Base-by-base conservation (phyloP, 2,329 filamentous ascomycete species). In the Colletotrichum liriopes region DNA sequence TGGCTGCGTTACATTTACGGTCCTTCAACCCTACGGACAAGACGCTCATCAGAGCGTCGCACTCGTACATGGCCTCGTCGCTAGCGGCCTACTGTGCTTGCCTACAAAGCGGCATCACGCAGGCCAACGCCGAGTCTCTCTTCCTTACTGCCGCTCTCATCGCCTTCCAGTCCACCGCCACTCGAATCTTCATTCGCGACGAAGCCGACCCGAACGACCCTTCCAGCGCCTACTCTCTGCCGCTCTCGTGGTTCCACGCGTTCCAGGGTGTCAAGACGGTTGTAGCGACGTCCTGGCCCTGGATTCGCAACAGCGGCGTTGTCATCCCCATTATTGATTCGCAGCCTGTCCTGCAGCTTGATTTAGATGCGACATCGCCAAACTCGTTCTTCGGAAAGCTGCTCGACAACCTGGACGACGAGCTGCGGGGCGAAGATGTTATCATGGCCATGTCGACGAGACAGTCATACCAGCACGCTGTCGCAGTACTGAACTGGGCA, bases 211-310 rank as follows among this genome's bases (percentile, higher is more conserved):
- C 78, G 4, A 81, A 82, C 59, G 82, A 84, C 37, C 77, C 81
- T 3, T 78, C 79, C n/a, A 82, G 74, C 55, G 83, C 83, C 49
- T 92, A 92, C 77, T 83, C 84, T 23, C 80, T 91, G n/a, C 90
- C 90, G 0, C 80, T 92, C 54, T 86, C 88, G 3, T 92, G 89
- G 90, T 92, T 92, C 73, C 90, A 92, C 77, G 88, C 90, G 5
- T 92, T 91, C 76, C 90, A 92, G 76, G 90, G 90, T 14, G 89
- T 92, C 74, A 92, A 92, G 78, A 88, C 90, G 2, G 85, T 92
- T 43, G 90, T 92, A 0, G 88, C 90, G 26, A 86, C 87, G 3
- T 91, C 89, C 18, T 92, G 90, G 90, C 88, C 87, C 69, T 92
- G 88, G 86, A 85, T 92, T 58, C 85, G 90, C 3, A 84, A 85